Evolutionary conservation across 805 yeast genomes (phyloP).

Genomic region (Ogataea haglerorum): DNA sequence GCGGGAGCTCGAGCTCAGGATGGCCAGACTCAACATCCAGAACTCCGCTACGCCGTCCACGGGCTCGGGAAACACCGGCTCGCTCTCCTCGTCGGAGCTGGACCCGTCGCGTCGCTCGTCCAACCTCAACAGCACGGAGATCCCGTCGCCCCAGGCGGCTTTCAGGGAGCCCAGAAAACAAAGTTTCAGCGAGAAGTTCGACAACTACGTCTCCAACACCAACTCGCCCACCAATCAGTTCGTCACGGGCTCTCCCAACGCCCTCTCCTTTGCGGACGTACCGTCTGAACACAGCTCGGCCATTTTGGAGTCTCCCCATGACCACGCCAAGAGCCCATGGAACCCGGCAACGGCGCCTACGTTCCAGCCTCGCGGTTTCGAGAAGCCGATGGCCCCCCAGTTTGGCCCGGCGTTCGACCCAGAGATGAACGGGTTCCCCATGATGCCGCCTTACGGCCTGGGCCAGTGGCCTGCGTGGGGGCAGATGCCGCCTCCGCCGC

Average conservation of each 20-base stretch:
- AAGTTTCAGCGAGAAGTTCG: slow-evolving; percentile 61
- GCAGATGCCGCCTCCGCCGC: slow-evolving; percentile 13
- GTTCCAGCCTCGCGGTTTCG: slow-evolving; percentile 46
- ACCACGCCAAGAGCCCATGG: slow-evolving; percentile 46
- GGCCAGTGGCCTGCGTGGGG: slow-evolving; percentile 15
- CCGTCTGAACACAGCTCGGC: slow-evolving; percentile 36
- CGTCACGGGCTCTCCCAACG: slow-evolving; percentile 21
- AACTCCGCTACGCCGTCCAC: slow-evolving; percentile 8
- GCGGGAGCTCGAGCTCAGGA: slow-evolving; percentile 55
- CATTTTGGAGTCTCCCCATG: slow-evolving; percentile 28
- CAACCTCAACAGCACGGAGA: slow-evolving; percentile 36
- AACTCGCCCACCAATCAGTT: slow-evolving; percentile 25
- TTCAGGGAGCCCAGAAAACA: slow-evolving; percentile 38
- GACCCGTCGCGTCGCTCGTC: slow-evolving; percentile 52
- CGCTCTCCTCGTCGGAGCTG: slow-evolving; percentile 31
- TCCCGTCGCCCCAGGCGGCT: slow-evolving; percentile 27
- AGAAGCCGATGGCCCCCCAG: slow-evolving; percentile 10
- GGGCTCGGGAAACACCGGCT: slow-evolving; percentile 6
- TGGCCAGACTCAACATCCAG: slow-evolving; percentile 37
- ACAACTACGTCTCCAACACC: slow-evolving; percentile 41
- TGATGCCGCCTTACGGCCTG: slow-evolving; percentile 20
- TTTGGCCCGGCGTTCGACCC: slow-evolving; percentile 18
- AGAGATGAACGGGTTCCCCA: slow-evolving; percentile 14
- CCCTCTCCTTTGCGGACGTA: slow-evolving; percentile 28
- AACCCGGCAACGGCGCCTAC: slow-evolving; percentile 63